Conservation (phyloP, 2,329 filamentous ascomycete genomes). For the Ascomycota sp. region DNA sequence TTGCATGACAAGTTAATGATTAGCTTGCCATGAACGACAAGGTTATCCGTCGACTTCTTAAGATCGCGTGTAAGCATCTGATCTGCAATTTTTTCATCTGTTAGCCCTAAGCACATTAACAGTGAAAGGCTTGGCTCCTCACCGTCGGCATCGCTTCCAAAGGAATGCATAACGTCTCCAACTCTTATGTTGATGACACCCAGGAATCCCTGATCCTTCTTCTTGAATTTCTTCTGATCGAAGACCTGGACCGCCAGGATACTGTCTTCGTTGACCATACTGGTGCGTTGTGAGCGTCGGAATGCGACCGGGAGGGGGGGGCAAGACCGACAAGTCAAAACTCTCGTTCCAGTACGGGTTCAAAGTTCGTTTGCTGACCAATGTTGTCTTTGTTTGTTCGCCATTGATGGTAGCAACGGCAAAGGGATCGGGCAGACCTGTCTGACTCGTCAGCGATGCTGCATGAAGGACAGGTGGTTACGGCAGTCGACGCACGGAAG, state of each 20-base stretch:
- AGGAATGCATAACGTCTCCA: conserved; percentile 67
- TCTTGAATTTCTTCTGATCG: conserved; percentile 99
- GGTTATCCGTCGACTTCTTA: conserved; percentile 93
- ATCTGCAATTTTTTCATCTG: conserved; percentile 32
- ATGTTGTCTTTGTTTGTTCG: conserved; percentile 95
- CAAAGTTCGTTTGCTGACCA: conserved; percentile 86
- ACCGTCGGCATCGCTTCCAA: conserved; percentile 82
- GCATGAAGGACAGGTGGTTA: not conserved
- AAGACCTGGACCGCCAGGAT: conserved; percentile 97
- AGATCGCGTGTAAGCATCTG: conserved; percentile 96
- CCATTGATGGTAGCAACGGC: conserved; percentile 91
- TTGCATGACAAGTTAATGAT: conserved; percentile 94
- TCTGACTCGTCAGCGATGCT: conserved; percentile 9
- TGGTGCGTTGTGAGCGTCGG: conserved; percentile 15
- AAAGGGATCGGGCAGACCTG: conserved; percentile 93
- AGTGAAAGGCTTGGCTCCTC: conserved; percentile 4
- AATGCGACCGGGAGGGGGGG: not conserved
- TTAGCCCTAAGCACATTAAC: no score
- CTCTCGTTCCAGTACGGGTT: conserved; percentile 99
- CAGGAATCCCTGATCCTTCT: conserved; percentile 98
- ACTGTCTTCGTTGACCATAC: conserved; percentile 78
- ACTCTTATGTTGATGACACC: conserved; percentile 94
- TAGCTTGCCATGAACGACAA: conserved; percentile 91
- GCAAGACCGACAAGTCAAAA: conserved; percentile 68
- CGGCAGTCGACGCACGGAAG: conserved; percentile 49